Base-by-base conservation (phyloP, 805 yeast genomes). In the Metschnikowia chrysomelidarum region DNA sequence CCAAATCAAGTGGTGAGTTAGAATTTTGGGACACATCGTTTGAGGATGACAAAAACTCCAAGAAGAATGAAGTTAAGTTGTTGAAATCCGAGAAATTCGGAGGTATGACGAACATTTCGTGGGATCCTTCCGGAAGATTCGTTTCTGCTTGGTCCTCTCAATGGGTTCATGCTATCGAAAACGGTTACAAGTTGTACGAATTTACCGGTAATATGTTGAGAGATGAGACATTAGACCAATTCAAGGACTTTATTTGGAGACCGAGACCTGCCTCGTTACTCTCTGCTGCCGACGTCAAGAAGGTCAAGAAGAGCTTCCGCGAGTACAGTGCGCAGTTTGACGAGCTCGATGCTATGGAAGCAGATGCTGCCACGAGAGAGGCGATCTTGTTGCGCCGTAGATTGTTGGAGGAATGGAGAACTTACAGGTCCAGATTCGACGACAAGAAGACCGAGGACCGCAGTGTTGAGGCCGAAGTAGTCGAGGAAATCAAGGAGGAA, bases 71-170 rank as follows among this genome's bases (percentile, higher is more conserved):
- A 22, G 71, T 82, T 43, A 78, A 78, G 56, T 71, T 73, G 51
- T 64, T 91, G 45, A 78, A 75, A 41, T 64, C 74, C 24, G 80
- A 80, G 46, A 80, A 77, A 50, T 84, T 73, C 56, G 71, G 76
- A 36, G 94, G 96, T 44, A 75, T 88, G 65, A 83, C 95, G 32
- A 85, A 83, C 57, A 56, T 88, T 43, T 71, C 80, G 34, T 93
- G 98, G 98, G 98, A 93, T 63, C 91, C 96, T 40, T 82, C 95
- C 33, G 98, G 98, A 50, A 77, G 98, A 64, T 88, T 73, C 60
- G 70, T 91, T 35, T 82, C 91, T 31, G 86, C 83, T 13, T 85
- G 91, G 87, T 87, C 96, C 5, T 83, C 96, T 14, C 60, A 76
- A 27, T 82, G 94, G 87, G 76, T 83, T 50, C 93, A 85, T 55